A percentile compares a stretch with the other conserved stretches of the same genome.
phyloP scores from a whole-genome alignment of 805 yeast species.

The Sungouiella blattae region DNA sequence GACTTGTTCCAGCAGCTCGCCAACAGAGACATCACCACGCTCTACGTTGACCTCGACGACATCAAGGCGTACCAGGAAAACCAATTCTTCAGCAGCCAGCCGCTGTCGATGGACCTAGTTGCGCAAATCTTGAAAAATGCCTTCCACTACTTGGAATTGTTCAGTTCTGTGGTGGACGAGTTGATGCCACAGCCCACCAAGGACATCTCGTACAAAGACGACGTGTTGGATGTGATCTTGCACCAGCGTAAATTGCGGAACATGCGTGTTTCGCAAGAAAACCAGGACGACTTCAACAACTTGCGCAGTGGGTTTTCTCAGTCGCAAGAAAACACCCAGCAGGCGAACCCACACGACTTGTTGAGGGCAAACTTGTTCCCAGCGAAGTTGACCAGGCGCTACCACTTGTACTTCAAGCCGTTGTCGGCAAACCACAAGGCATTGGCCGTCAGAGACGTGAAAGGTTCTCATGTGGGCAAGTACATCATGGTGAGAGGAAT shows the following conservation, averaged over 20 bases:
- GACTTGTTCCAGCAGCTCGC: constrained; percentile 71
- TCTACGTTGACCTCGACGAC: constrained; percentile 82
- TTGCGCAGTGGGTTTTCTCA: constrained; percentile 30
- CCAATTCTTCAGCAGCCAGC: constrained; percentile 17
- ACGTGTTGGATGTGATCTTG: constrained; percentile 87
- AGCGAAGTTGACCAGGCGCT: constrained; percentile 80
- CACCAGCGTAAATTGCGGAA: constrained; percentile 88
- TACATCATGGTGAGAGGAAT: constrained; percentile 90
- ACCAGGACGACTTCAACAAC: constrained; percentile 55
- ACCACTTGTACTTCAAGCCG: constrained; percentile 84
- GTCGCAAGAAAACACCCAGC: constrained; percentile 10
- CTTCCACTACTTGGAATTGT: constrained; percentile 72
- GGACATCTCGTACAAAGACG: constrained; percentile 76
- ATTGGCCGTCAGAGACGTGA: constrained; percentile 84
- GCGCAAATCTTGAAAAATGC: constrained; percentile 70
- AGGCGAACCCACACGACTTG: constrained; percentile 5
- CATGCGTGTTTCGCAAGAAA: constrained; percentile 64
- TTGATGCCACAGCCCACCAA: constrained; percentile 84
- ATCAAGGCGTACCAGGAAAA: constrained; percentile 64
- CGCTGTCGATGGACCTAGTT: constrained; percentile 37
- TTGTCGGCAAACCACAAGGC: constrained; percentile 52
- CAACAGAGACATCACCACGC: constrained; percentile 69
- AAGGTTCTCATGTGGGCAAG: constrained; percentile 79
- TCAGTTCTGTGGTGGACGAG: constrained; percentile 71
- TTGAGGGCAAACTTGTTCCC: constrained; percentile 69